Evolutionary conservation across 345 rosid genomes (phyloP).

Genomic region (Ceriops decandra): DNA sequence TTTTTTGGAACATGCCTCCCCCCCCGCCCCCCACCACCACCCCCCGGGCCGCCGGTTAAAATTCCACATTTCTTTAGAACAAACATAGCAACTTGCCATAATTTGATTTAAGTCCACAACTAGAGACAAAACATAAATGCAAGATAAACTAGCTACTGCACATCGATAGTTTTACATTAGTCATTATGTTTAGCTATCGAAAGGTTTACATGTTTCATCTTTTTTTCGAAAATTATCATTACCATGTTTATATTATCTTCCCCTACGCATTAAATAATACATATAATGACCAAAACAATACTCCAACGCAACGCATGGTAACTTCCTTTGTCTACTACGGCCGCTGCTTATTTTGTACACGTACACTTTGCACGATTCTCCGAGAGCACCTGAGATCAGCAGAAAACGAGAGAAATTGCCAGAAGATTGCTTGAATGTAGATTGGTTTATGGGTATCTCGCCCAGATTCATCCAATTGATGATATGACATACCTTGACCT

Average conservation of each 20-base stretch:
- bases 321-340: neutral
- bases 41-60: no score
- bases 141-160: conserved; percentile 3
- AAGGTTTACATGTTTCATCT: conserved; percentile 4
- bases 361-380: conserved; percentile 59
- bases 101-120: neutral
- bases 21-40: neutral
- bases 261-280: no score
- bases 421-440: neutral
- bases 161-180: conserved; percentile 5
- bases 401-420: neutral
- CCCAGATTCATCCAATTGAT: neutral
- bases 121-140: neutral
- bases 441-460: neutral
- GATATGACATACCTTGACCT: conserved; percentile 54
- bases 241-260: neutral
- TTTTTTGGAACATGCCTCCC: neutral
- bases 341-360: conserved; percentile 37
- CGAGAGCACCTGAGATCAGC: conserved; percentile 41
- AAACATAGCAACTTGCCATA: neutral
- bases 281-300: no score
- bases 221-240: conserved; percentile 13
- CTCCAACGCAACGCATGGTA: neutral
- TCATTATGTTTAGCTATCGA: conserved; percentile 8
- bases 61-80: no score